phyloP scores from a whole-genome alignment of 192 early-diverging fungal genomes.

The Thamnidium elegans region DNA sequence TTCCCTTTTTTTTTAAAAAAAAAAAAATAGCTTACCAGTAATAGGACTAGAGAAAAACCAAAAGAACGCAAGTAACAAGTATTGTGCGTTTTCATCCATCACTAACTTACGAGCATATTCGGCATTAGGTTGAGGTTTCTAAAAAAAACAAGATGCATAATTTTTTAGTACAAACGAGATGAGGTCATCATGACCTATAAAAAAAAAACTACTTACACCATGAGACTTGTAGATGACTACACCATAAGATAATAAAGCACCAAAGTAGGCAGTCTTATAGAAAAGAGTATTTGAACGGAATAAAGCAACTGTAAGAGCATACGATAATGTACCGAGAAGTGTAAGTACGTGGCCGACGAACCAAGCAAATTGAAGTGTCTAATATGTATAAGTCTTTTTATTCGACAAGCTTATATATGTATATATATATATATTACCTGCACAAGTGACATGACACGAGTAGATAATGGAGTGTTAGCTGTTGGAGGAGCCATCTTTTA shows the following conservation, averaged over 20 bases:
- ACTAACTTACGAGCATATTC: slow-evolving; percentile 60
- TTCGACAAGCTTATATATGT: neutral
- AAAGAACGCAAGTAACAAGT: slow-evolving; percentile 64
- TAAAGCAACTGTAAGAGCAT: slow-evolving; percentile 39
- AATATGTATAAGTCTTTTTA: slow-evolving; percentile 18
- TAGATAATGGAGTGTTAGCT: slow-evolving; percentile 13
- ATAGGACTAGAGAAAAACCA: slow-evolving; percentile 73
- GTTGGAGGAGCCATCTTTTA: slow-evolving; percentile 18
- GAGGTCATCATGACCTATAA: slow-evolving; percentile 10
- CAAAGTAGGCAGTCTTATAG: slow-evolving; percentile 63
- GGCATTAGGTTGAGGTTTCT: slow-evolving; percentile 59
- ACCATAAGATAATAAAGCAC: slow-evolving; percentile 66
- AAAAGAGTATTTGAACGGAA: slow-evolving; percentile 39
- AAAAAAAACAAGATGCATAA: neutral
- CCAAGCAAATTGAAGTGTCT: slow-evolving; percentile 51
- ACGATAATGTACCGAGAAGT: slow-evolving; percentile 40
- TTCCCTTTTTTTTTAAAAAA: neutral
- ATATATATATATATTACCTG: slow-evolving; percentile 14
- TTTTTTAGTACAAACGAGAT: slow-evolving; percentile 4
- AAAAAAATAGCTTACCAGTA: slow-evolving; percentile 44
- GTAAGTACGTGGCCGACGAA: slow-evolving; percentile 48
- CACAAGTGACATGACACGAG: slow-evolving; percentile 22
- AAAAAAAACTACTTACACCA: slow-evolving; percentile 57
- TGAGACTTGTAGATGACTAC: slow-evolving; percentile 78
- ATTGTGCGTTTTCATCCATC: slow-evolving; percentile 76